Conservation (phyloP, 2,329 filamentous ascomycete species). For the Talaromyces sp. region DNA sequence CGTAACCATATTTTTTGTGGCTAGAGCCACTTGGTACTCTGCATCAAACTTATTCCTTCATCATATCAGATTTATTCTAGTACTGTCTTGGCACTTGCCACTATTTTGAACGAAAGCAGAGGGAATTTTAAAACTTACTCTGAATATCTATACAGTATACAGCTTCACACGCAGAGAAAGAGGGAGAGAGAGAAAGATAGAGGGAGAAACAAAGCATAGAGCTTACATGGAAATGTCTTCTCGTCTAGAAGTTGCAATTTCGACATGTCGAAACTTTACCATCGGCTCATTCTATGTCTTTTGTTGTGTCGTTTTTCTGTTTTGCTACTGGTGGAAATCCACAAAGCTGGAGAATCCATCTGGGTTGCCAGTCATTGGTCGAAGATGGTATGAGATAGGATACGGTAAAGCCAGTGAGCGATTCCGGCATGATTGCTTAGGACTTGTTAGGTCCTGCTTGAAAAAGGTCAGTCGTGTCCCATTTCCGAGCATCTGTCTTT, state of each 20-base stretch:
- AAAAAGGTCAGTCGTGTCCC: not conserved
- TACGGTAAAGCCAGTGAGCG: constrained; percentile 2
- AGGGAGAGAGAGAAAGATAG: not conserved
- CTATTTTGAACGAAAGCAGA: not conserved
- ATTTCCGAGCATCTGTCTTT: not conserved
- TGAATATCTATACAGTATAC: constrained; percentile 5
- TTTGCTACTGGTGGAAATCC: constrained; percentile 1
- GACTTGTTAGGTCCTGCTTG: not conserved
- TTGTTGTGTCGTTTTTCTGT: not conserved
- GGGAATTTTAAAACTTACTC: not conserved
- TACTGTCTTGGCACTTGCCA: not conserved
- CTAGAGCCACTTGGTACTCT: not conserved
- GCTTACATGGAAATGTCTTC: not conserved
- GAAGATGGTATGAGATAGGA: constrained; percentile 8
- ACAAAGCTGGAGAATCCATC: constrained; percentile 5
- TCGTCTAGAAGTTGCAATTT: not conserved
- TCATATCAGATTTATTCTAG: not conserved
- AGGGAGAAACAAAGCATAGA: not conserved
- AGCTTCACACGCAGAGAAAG: not conserved
- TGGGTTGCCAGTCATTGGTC: constrained; percentile 1
- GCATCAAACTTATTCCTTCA: not conserved
- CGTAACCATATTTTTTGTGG: not conserved
- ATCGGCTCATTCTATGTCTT: not conserved
- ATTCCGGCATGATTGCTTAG: constrained; percentile 8
- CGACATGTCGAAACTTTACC: not conserved